phyloP scores from a whole-genome alignment of 495 filamentous ascomycete genomes.

The Opeltia flavorubescens region DNA sequence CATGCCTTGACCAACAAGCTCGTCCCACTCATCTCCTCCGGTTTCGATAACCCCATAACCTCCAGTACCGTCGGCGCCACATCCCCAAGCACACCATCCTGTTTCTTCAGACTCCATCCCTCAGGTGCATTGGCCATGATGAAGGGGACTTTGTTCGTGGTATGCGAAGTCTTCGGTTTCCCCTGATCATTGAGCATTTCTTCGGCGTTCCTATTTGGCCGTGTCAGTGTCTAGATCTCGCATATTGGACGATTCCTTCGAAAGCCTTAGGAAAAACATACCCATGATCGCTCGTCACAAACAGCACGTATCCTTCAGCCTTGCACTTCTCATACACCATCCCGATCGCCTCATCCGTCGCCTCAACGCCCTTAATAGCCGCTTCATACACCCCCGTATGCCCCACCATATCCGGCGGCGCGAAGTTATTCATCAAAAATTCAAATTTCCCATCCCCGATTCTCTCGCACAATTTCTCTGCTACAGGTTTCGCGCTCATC shows the following conservation, averaged over 20 bases:
- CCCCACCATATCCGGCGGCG: slow-evolving; percentile 97
- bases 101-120: slow-evolving; percentile 75
- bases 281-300: slow-evolving; percentile 93
- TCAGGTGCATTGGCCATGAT: slow-evolving; percentile 93
- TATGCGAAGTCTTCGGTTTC: slow-evolving; percentile 95
- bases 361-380: slow-evolving; percentile 70
- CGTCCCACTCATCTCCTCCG: slow-evolving; percentile 79
- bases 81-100: slow-evolving; percentile 78
- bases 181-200: slow-evolving; percentile 96
- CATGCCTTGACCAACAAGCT: slow-evolving; percentile 62
- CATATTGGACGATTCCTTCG: background rate
- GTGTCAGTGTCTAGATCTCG: background rate
- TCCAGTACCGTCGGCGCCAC: slow-evolving; percentile 86
- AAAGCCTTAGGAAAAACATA: slow-evolving; percentile 22
- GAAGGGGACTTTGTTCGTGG: slow-evolving; percentile 93
- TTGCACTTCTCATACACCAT: slow-evolving; percentile 85
- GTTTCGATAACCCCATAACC: slow-evolving; percentile 79
- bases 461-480: slow-evolving; percentile 70
- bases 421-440: slow-evolving; percentile 99
- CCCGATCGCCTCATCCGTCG: slow-evolving; percentile 88
- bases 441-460: slow-evolving; percentile 70
- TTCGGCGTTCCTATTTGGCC: slow-evolving; percentile 63
- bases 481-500: slow-evolving; percentile 86
- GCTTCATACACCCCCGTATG: slow-evolving; percentile 96
- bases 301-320: slow-evolving; percentile 78